Base-by-base conservation (phyloP, 2,329 filamentous ascomycete genomes). In the Penicillium sp. region DNA sequence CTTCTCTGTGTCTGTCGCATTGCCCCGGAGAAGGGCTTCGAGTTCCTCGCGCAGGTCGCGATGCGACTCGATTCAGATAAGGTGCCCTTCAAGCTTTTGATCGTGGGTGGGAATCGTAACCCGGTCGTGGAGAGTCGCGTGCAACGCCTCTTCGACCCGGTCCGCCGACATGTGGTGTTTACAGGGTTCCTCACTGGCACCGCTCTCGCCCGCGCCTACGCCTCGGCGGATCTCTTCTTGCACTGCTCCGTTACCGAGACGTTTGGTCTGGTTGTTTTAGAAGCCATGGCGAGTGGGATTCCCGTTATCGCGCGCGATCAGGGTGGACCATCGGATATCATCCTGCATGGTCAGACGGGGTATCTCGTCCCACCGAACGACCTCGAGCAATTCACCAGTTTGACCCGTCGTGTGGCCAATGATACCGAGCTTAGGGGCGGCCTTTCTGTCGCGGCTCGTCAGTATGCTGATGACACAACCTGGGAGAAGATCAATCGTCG, bases 401-500 rank as follows among this genome's bases (percentile, higher is more conserved):
- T 79, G 60, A 80, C 86, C 0, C 64, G 80, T 34, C 65, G 77
- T 52, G 73, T 89, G 0, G 77, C 79, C 0, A 70, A 65, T 2
- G 77, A 88, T 55, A 43, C 67, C 0, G 51, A 59, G 0, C 68
- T 83, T 14, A 77, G 84, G 7, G 47, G 62, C 5, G 66, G 60
- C 1, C 81, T 89, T 74, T 73, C 75, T 2, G 52, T 55, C 0
- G 74, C 77, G 8, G 81, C 84, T 1, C 78, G 86, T 48, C 66
- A 68, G 18, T 81, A 85, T 56, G 87, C 86, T 0, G 82, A 82
- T 55, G 79, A 85, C 45, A 86, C 83, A 2, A 89, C 85, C 0
- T 90, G 87, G 87, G 85, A 88, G 54, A 87, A 83, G 72, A 87
- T 89, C 70, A 87, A 88, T 73, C 87, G 87, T 63, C 83, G 82